Base-by-base conservation (phyloP, 2,329 filamentous ascomycete species). In the Ophiostoma sp. region DNA sequence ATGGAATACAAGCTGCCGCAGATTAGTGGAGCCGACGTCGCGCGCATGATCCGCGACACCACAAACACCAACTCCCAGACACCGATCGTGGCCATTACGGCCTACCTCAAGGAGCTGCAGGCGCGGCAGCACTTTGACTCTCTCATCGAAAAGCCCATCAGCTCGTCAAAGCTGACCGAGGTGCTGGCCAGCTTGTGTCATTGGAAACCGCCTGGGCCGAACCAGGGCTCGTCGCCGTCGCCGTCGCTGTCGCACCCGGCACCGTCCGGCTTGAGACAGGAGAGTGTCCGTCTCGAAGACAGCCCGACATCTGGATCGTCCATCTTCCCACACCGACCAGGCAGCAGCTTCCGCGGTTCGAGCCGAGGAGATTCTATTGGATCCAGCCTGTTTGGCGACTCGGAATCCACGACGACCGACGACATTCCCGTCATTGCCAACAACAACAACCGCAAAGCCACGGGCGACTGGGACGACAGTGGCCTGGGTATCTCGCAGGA, bases 1-100 rank as follows among this genome's bases (percentile, higher is more conserved):
- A 95, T 97, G 82, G 96, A 99, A 82, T 98, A 94, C 84, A 97
- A 95, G 80, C 85, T 99, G 63, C 95, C 96, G 11, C 94, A 97
- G 79, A 94, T 98, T 79, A 98, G 94, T 78, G 96, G 96, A 31
- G 93, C 94, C 15, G 96, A 99, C 80, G 93, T 99, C 73, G 95
- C 96, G 69, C 92, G 96, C 45, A 99, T 99, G 96, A 94, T 99
- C 77, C 91, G 96, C 66, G 95, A 98, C 80, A 98, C 95, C 0
- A 96, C 95, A 84, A 98, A 98, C 80, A 90, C 93, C 74, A 99
- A 99, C 80, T 92, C 93, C 0, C 91, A 96, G 78, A 99, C 96
- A 0, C 96, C 96, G 0, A 97, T 99, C 75, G 94, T 99, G 73
- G 95, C 94, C 66, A 95, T 99, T 45, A 99, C 96, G 3, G 95